Evolutionary conservation across 768 basidiomycete species (phyloP), one percentile per base, ranked within the genome.

Genomic region (Naganishia vaughanmartiniae): DNA sequence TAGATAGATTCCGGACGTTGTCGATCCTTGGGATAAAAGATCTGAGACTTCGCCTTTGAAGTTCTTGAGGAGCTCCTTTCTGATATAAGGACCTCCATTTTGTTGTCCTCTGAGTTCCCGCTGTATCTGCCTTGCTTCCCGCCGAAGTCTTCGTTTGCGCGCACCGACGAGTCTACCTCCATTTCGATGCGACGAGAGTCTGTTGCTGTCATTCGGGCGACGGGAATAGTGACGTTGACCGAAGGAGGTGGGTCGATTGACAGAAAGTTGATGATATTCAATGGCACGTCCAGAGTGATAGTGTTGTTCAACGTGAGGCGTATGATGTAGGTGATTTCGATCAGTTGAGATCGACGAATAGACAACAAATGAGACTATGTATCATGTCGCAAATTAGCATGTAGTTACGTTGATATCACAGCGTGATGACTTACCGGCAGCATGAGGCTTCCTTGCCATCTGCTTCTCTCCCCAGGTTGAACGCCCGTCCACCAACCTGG

Each of bases 401-500:
- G 15, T 4, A 26, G 9, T 7, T 42, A 15, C 26, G 42, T 46
- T 1, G 15, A 0, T 24, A 14, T 30, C 26, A 9, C 33, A 7
- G 34, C n/a, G 6, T 4, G 36, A 31, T 12, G 14, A 82, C 89
- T 82, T 77, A 93, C 93, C 31, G 93, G 92, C 51, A 94, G 76
- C 11, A 86, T 76, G 9, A 96, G 84, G 65, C 85, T 87, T 76
- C 91, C 88, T 19, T 85, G 84, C 79, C 92, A 91, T 24, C 87
- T 84, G 11, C 84, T 81, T 6, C 83, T 83, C 72, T 88, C 86
- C 1, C 87, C 87, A 3, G 89, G 83, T 17, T 83, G 81, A 7
- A 94, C 87, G 10, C 93, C 93, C 6, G 87, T 84, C 92, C 93
- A 95, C 90, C 91, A 95, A 0, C 92, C 93, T 75, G 87, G 89